Evolutionary conservation across 2,329 filamentous ascomycete genomes (phyloP), one percentile per base, ranked within the genome.

Genomic region (Fusarium floridanum): DNA sequence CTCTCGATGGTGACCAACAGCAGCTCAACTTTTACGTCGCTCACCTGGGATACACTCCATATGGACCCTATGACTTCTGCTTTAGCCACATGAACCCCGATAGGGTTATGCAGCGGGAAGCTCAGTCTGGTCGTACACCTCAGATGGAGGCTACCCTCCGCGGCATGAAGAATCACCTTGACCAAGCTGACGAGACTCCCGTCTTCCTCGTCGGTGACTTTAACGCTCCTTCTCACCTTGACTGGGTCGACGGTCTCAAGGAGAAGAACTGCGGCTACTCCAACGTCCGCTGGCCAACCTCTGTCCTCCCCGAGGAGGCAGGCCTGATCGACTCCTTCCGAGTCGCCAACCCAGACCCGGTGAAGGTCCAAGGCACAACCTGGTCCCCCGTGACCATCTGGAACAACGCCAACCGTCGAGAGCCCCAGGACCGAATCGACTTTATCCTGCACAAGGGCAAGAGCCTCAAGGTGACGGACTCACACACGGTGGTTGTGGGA

Each of bases 41-140:
- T 45, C 84, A 85, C 61, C 67, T 85, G 8, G 83, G 81, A 2
- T 82, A 80, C 48, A 74, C 77, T 24, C 84, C 84, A 0, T 86
- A 86, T 53, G 84, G 84, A 0, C 84, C 84, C 0, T 85, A 86
- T 68, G 84, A 84, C 57, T 83, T 84, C 66, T 86, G 84, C 79
- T 85, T 81, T 53, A 77, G 82, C 45, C 76, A 81, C 17, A 80
- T 81, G 77, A 72, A 76, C 3, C 70, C 79, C 4, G 81, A 82
- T 1, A 62, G 79, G 56, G 82, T 85, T 5, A 70, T 84, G 2
- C 61, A 79, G 65, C 76, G 80, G 9, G 84, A 85, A 68, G 76
- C 67, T 6, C 39, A 81, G 48, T 85, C 84, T 0, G 80, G 82
- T 1, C 84, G 84, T 10, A 83, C 82, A 2, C 78, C 78, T 17